Base-by-base conservation (phyloP, 176 grass and related monocot species). In the Echinochloa phyllopogon region DNA sequence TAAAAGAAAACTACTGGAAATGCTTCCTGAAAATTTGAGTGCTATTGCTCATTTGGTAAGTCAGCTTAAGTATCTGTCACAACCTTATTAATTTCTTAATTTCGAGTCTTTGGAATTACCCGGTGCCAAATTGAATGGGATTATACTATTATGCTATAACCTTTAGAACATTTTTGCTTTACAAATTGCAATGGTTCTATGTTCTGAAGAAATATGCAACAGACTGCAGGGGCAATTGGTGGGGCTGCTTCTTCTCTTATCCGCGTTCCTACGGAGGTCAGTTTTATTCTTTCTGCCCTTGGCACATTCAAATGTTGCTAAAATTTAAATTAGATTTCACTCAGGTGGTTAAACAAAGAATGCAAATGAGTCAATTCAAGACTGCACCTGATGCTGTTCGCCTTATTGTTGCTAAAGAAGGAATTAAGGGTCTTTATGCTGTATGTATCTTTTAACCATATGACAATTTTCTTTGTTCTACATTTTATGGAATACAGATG, bases 151-250 rank as follows among this genome's bases (percentile, higher is more conserved):
- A 37, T 55, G 25, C 18, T 72, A 27, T 36, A 37, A 16, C 1
- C 41, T 37, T 72, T 64, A 4, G 72, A 65, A 9, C 25, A 1
- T 45, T 75, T 77, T 50, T 55, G 2, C 73, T 56, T 82, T 60
- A 43, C 23, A 41, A 81, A 83, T 80, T 36, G 76, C 29, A 39
- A 24, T 62, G 53, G 13, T 47, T 43, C 61, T 73, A 1, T 53
- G 50, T 86, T 84, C 63, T 79, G 38, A 84, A 79, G 11, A 82
- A 49, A 15, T 51, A 72, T 75, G 69, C 20, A 48, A 64, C n/a
- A 88, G 90, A 78, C 86, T 89, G 94, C 94, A 86, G 90, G 84
- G 72, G 94, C 89, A n/a, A 90, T 94, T 86, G 87, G 89, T 58
- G 89, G 87, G 38, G 65, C 69, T 86, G 89, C 86, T 87, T 18